Conservation (phyloP, 192 early-diverging fungal genomes). For the Paraglomus occultum region DNA sequence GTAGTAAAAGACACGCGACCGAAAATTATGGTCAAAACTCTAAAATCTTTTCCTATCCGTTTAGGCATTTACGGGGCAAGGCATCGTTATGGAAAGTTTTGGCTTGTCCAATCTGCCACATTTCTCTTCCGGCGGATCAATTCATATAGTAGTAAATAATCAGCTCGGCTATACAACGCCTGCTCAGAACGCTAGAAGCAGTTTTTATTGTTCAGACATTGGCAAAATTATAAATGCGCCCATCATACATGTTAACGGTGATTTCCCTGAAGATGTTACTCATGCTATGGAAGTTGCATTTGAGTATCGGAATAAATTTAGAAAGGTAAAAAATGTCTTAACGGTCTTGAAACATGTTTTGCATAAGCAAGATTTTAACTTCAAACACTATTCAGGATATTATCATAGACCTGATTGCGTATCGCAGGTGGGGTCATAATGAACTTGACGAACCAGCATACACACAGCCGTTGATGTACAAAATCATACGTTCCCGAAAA, state of each 20-base stretch:
- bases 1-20: not conserved
- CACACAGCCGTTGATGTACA: conserved; percentile 97
- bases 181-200: conserved; percentile 89
- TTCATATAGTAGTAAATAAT: conserved; percentile 99
- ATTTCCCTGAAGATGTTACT: conserved; percentile 69
- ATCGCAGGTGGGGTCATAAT: conserved; percentile 97
- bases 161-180: conserved; percentile 98
- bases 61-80: conserved; percentile 78
- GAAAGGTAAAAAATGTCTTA: conserved; percentile 50
- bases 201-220: conserved; percentile 89
- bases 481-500: conserved; percentile 79
- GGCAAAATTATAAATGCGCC: conserved; percentile 97
- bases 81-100: conserved; percentile 95
- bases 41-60: not conserved
- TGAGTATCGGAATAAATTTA: conserved; percentile 90
- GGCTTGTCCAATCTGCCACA: conserved; percentile 95
- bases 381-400: conserved; percentile 57
- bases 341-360: conserved; percentile 12
- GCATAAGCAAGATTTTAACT: not conserved
- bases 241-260: conserved; percentile 95
- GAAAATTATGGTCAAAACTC: too few species aligned
- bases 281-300: conserved; percentile 77
- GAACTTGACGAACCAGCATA: conserved; percentile 97
- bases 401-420: conserved; percentile 92
- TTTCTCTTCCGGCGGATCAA: conserved; percentile 89